phyloP scores from a whole-genome alignment of 495 filamentous ascomycete genomes.

The Cetradonia linearis region DNA sequence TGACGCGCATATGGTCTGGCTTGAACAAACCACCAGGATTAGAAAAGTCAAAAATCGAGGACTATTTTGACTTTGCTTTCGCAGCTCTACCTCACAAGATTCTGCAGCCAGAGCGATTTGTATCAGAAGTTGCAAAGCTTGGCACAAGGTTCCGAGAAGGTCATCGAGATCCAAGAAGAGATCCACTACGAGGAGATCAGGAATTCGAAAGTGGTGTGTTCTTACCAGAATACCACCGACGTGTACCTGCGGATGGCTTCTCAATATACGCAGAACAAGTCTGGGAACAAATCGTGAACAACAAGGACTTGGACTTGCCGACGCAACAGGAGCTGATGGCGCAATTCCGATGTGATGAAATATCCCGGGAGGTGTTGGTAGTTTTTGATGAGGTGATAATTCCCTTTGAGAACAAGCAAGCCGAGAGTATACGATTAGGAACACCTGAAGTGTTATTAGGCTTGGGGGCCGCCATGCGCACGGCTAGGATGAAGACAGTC shows the following conservation, averaged over 20 bases:
- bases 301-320: constrained; percentile 93
- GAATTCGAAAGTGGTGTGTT: constrained; percentile 70
- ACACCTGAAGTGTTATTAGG: constrained; percentile 61
- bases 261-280: constrained; percentile 84
- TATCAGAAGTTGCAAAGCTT: constrained; percentile 66
- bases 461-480: constrained; percentile 64
- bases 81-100: constrained; percentile 93
- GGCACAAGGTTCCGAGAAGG: constrained; percentile 73
- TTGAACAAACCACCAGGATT: constrained; percentile 83
- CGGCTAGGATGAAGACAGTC: constrained; percentile 59
- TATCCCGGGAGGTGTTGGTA: constrained; percentile 72
- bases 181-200: constrained; percentile 49
- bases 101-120: constrained; percentile 87
- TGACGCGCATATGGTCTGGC: constrained; percentile 81
- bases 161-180: constrained; percentile 51
- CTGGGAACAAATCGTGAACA: constrained; percentile 97
- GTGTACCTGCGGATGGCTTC: constrained; percentile 94
- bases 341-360: constrained; percentile 97
- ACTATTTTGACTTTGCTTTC: constrained; percentile 98
- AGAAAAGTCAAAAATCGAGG: constrained; percentile 79
- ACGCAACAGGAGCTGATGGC: constrained; percentile 95
- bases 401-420: constrained; percentile 80
- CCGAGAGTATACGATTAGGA: constrained; percentile 58
- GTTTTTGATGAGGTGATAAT: constrained; percentile 70
- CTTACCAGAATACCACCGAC: constrained; percentile 84